Percentiles rank a stretch among this genome's conserved stretches.
phyloP scores from a whole-genome alignment of 2,329 filamentous ascomycete genomes.

The Salinomyces thailandicus region DNA sequence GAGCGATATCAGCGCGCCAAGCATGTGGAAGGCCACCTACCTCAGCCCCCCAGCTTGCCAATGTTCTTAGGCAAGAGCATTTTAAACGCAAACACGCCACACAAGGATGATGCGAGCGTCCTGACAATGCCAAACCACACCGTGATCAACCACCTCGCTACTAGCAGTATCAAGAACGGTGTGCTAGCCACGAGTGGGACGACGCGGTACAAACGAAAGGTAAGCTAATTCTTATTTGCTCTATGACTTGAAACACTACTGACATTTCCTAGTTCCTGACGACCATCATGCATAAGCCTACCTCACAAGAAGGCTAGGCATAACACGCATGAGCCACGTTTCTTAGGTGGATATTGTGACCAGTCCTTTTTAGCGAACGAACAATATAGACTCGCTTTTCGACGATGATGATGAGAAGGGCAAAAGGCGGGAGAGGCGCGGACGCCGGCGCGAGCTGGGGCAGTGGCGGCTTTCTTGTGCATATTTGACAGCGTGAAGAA shows the following conservation, averaged over 20 bases:
- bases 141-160: slow-evolving; percentile 89
- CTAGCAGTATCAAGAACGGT: slow-evolving; percentile 95
- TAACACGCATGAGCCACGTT: neutral
- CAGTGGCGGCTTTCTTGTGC: too few relatives aligned
- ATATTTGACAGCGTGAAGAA: too few relatives aligned
- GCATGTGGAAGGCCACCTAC: slow-evolving; percentile 61
- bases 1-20: slow-evolving; percentile 63
- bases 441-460: too few relatives aligned
- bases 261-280: slow-evolving; percentile 66
- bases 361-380: too few relatives aligned
- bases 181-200: slow-evolving; percentile 92
- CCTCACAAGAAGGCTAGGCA: slow-evolving; percentile 35
- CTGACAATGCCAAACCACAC: slow-evolving; percentile 96
- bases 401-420: too few relatives aligned
- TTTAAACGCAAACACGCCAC: slow-evolving; percentile 76
- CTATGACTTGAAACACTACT: slow-evolving; percentile 8
- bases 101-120: slow-evolving; percentile 97
- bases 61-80: slow-evolving; percentile 92
- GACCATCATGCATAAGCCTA: slow-evolving; percentile 94
- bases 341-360: neutral
- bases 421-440: too few relatives aligned
- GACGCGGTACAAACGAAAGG: slow-evolving; percentile 95
- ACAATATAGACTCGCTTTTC: too few relatives aligned
- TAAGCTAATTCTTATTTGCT: slow-evolving; percentile 24
- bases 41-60: slow-evolving; percentile 73